Base-by-base conservation (phyloP, 169 alveolate species). In the Plasmodium ovale region DNA sequence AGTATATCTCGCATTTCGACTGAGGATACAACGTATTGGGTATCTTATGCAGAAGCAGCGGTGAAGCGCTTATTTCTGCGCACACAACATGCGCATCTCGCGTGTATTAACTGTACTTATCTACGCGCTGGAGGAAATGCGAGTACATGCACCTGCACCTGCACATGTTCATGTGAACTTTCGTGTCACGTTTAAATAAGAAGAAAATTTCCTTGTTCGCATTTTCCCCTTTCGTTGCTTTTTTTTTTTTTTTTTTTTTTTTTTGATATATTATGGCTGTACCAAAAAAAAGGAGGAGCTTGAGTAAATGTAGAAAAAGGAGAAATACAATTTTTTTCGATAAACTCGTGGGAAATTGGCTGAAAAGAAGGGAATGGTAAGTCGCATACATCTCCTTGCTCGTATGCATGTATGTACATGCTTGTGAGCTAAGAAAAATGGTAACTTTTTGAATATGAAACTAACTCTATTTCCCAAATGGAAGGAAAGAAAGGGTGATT, bases 241-340 rank as follows among this genome's bases (percentile, higher is more conserved):
- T 54, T 54, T n/a, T 19, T 0, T 19, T 3, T 7, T 54, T n/a
- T 58, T 21, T 58, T 58, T 58, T 58, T 21, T 58, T 37, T 33
- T 67, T 67, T 67, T 67, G 77, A 59, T 59, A 44, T 72, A 72
- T 72, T 72, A 93, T 93, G 96, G 96, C 96, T 54, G 96, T 92
- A 16, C 96, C 96, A 25, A 93, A 93, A 79, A 93, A 87, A 74
- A 87, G 90, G 53, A 84, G 94, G 58, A 93, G 94, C 72, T 77
- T 82, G 65, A 84, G 82, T 47, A 93, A 93, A 73, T 92, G 92
- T 29, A 93, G 92, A 59, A 91, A 92, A 72, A 72, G 95, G 49
- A 89, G 94, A n/a, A 93, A 93, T 70, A 93, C 93, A 3, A 93
- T 93, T 69, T 93, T 93, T 72, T 93, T 93, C 69, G 96, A 93